phyloP scores from a whole-genome alignment of 805 yeast species.

The Geotrichum ghanense region DNA sequence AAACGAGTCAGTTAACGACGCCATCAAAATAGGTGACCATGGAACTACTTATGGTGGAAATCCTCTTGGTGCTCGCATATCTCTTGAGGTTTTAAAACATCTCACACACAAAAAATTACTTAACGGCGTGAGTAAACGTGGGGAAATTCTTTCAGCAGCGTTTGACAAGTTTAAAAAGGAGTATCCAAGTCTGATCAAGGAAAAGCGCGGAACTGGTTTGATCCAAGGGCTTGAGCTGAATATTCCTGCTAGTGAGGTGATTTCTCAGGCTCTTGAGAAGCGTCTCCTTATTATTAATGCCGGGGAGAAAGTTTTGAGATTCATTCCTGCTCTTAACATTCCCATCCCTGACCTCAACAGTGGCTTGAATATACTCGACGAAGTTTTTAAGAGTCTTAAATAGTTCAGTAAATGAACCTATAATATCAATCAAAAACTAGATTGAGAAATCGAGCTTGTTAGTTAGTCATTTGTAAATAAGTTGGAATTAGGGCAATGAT shows the following conservation, averaged over 20 bases:
- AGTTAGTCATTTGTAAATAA: not conserved
- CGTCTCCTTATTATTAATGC: slow-evolving; percentile 85
- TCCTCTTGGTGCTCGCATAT: slow-evolving; percentile 81
- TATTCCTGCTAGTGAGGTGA: slow-evolving; percentile 50
- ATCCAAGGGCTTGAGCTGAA: slow-evolving; percentile 73
- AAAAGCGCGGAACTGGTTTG: slow-evolving; percentile 81
- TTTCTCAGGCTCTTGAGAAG: slow-evolving; percentile 57
- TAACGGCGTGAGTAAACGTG: slow-evolving; percentile 45
- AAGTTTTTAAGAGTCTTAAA: slow-evolving; percentile 29
- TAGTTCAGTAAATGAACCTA: not conserved
- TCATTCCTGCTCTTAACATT: slow-evolving; percentile 87
- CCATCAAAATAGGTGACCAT: slow-evolving; percentile 82
- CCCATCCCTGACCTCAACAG: slow-evolving; percentile 53
- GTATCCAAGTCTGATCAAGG: slow-evolving; percentile 50
- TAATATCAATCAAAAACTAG: not conserved
- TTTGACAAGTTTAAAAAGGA: slow-evolving; percentile 33
- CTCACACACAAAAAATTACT: slow-evolving; percentile 54
- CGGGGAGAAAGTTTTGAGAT: slow-evolving; percentile 80
- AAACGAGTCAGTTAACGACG: slow-evolving; percentile 62
- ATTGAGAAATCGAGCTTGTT: not conserved
- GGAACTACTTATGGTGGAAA: slow-evolving; percentile 98
- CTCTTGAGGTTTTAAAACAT: slow-evolving; percentile 59
- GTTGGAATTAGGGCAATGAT: not conserved
- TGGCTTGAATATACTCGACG: slow-evolving; percentile 62
- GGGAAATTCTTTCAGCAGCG: slow-evolving; percentile 42